These are phyloP conservation scores for Aspergillus pseudonomiae DNA, from an alignment of 2,329 filamentous ascomycete species.

Conservation along the genomic window DNA sequence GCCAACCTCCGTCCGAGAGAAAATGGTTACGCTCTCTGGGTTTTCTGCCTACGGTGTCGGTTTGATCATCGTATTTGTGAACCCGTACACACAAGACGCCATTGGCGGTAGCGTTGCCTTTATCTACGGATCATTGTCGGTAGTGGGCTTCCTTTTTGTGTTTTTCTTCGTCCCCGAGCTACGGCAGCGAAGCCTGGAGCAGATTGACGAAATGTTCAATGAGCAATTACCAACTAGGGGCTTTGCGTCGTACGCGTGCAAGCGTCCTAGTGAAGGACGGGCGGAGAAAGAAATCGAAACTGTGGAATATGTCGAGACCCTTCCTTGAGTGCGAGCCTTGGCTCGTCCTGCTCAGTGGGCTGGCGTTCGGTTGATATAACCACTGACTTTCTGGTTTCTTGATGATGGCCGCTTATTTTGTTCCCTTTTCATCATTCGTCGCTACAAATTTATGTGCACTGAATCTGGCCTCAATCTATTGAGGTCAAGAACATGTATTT, in stretches of 20 bases:
- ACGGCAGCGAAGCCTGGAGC: slow-evolving; percentile 27
- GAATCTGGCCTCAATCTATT: not conserved
- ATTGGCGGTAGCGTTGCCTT: slow-evolving; percentile 26
- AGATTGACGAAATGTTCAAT: slow-evolving; percentile 35
- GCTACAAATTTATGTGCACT: no score
- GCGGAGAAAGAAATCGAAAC: not conserved
- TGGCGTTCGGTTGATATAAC: no score
- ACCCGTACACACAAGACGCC: slow-evolving; percentile 32
- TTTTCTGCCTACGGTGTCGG: slow-evolving; percentile 30
- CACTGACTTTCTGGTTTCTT: no score
- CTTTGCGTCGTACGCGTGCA: not conserved
- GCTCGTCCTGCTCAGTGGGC: no score
- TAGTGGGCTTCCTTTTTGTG: slow-evolving; percentile 26
- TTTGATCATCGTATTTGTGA: slow-evolving; percentile 33
- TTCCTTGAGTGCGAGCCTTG: not conserved
- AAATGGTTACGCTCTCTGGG: slow-evolving; percentile 30
- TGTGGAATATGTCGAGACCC: not conserved
- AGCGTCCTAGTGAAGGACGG: not conserved
- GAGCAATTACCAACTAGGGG: not conserved
- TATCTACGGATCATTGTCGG: slow-evolving; percentile 28
- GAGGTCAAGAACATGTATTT: not conserved
- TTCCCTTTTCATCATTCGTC: no score
- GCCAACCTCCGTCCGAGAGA: slow-evolving; percentile 31
- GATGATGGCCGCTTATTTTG: no score
- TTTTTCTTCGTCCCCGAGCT: slow-evolving; percentile 32